These are phyloP conservation scores for Cyclospora cayetanensis DNA, from an alignment of 169 alveolate genomes.

Conservation along the genomic window DNA sequence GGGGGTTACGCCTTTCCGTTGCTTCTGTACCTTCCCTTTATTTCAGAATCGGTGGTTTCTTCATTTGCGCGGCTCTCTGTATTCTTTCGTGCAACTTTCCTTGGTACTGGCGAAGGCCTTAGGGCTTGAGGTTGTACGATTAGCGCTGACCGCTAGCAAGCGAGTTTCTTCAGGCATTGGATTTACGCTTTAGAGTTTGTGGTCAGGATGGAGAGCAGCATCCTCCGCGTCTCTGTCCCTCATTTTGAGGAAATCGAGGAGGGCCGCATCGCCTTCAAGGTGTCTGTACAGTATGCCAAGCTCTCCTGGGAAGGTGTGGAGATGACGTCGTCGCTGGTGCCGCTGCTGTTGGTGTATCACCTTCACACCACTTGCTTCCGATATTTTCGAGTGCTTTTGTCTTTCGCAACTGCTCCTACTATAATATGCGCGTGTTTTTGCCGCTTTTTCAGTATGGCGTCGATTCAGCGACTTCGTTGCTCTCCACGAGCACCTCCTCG, in stretches of 20 bases:
- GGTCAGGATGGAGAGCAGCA: conserved; percentile 44
- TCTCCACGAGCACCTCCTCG: conserved; percentile 8
- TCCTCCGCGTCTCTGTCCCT: conserved; percentile 43
- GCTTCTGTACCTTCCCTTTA: no score
- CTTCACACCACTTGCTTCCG: no score
- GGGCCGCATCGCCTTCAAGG: conserved; percentile 32
- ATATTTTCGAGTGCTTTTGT: neutral
- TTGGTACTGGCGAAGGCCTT: no score
- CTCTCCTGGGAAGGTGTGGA: conserved; percentile 65
- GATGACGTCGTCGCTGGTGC: neutral
- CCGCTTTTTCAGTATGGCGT: conserved; percentile 21
- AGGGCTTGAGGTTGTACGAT: no score
- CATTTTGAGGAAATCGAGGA: conserved; percentile 39
- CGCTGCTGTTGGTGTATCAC: conserved; percentile 33
- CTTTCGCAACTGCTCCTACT: neutral
- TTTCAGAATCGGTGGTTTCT: no score
- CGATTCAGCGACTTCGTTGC: conserved; percentile 1
- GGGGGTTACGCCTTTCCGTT: no score
- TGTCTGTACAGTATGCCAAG: conserved; percentile 39
- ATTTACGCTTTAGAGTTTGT: conserved; percentile 11
- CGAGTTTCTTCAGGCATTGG: conserved; percentile 10
- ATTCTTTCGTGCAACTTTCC: no score
- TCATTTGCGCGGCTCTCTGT: no score
- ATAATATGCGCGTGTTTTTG: neutral
- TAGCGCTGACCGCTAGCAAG: no score